Base-by-base conservation (phyloP, 257 asterid species). In the Nicotiana knightiana region DNA sequence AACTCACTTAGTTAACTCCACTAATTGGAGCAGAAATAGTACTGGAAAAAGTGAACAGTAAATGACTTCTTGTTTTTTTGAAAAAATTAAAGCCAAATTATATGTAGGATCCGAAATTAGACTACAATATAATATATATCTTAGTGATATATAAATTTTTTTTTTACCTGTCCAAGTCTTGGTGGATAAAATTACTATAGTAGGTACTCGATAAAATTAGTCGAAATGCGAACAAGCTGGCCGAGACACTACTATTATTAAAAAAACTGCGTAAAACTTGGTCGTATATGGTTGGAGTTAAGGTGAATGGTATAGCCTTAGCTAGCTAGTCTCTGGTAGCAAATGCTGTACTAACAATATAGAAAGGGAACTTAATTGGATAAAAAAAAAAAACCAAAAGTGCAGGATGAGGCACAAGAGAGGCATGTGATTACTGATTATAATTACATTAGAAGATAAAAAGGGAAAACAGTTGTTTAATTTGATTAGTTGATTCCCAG, bases 381-480 rank as follows among this genome's bases (percentile, higher is more conserved):
- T 30, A 12, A 11, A 35, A 15, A 8, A 39, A 53, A 24, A 15
- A 21, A 57, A 65, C 6, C 17, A 12, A 55, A 59, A 76, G 39
- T 6, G 83, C 48, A 75, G 82, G 84, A 57, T 80, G 81, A 76
- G 51, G 43, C 81, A 77, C 58, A 51, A 63, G 57, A 79, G 83
- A 77, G 85, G 83, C 95, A 91, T 86, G 93, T 91, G 96, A 88
- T 82, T 71, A 82, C 91, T 88, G 91, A 82, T 82, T 79, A 83
- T 77, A 33, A 70, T 76, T 66, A 82, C 62, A 58, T 35, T 59
- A 37, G 30, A 57, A 37, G 15, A 61, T 24, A 3, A 59, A 59
- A 82, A 30, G 13, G 37, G 9, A 37, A 67, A 37, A 4, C 1
- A 81, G 35, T 82, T 17, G 75, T 76, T 48, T 57, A 70, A 73